Percentiles rank a stretch among this genome's conserved stretches.
These are phyloP conservation scores for Alternaria alternata DNA, from an alignment of 2,329 filamentous ascomycete species.

Conservation along the genomic window DNA sequence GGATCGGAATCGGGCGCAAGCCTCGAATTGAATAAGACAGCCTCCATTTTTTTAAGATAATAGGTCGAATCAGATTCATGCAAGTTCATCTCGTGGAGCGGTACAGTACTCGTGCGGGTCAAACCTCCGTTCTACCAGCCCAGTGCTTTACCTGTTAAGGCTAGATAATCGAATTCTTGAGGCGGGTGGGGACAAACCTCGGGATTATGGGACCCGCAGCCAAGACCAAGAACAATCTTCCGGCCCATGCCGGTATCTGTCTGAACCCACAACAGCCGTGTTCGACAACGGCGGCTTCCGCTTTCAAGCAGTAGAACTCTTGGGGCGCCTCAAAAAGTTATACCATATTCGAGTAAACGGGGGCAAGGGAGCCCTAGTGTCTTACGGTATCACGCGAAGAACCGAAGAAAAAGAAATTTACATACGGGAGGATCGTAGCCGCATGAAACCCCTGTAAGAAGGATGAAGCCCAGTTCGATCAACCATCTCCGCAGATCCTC, in stretches of 20 bases:
- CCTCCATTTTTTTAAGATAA: not conserved
- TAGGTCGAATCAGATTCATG: not conserved
- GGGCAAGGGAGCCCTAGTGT: not conserved
- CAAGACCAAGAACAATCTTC: not conserved
- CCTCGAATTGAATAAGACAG: not conserved
- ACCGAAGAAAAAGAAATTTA: not conserved
- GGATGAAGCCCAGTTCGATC: not conserved
- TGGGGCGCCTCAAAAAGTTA: not conserved
- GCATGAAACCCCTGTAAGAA: not conserved
- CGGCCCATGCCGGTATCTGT: not conserved
- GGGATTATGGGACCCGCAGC: not conserved
- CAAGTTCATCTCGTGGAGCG: not conserved
- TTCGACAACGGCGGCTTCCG: not conserved
- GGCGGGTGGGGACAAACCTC: not conserved
- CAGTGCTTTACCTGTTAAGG: not conserved
- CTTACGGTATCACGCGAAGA: not conserved
- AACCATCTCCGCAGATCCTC: not conserved
- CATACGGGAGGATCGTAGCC: not conserved
- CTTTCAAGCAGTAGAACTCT: not conserved
- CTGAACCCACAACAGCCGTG: not conserved
- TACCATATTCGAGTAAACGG: not conserved
- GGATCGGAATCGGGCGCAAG: not conserved
- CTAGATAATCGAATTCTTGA: not conserved
- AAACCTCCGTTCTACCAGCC: not conserved
- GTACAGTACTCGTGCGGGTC: not conserved